These are phyloP conservation scores for Pestalotiopsis sp. DNA, from an alignment of 2,329 filamentous ascomycete genomes.

Conservation along the genomic window DNA sequence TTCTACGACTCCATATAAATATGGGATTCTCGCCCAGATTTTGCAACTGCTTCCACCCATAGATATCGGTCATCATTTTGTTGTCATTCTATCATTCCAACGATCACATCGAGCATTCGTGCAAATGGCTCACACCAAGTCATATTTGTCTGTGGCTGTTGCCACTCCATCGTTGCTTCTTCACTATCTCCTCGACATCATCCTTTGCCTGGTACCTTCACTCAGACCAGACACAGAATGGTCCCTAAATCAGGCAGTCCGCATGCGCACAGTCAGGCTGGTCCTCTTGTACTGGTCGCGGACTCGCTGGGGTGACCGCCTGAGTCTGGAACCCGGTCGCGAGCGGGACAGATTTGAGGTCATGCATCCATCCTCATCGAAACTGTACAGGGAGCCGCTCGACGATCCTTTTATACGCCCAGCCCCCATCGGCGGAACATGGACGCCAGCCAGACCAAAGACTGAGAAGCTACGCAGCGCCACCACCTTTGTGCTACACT, in stretches of 20 bases:
- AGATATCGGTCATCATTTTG: background rate
- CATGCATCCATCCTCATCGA: background rate
- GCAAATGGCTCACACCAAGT: background rate
- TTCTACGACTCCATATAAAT: background rate
- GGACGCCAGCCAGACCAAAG: background rate
- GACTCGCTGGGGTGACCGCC: background rate
- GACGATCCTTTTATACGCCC: slow-evolving; percentile 1
- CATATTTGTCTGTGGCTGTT: background rate
- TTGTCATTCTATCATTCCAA: background rate
- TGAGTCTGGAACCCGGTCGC: background rate
- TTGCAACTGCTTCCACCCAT: background rate
- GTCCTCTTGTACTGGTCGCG: slow-evolving; percentile 1
- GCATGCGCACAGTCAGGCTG: slow-evolving; percentile 1
- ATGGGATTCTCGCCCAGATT: background rate
- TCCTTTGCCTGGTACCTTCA: background rate
- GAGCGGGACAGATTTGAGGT: slow-evolving; percentile 1
- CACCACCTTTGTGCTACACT: background rate
- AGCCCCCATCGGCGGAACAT: background rate
- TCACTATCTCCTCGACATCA: background rate
- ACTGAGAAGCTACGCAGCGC: background rate
- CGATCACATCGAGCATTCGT: background rate
- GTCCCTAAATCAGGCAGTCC: slow-evolving; percentile 3
- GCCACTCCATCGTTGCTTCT: background rate
- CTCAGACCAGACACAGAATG: background rate
- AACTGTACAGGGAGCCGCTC: background rate